phyloP scores from a whole-genome alignment of 768 basidiomycete genomes.

The Phlegmacium glaucopus region DNA sequence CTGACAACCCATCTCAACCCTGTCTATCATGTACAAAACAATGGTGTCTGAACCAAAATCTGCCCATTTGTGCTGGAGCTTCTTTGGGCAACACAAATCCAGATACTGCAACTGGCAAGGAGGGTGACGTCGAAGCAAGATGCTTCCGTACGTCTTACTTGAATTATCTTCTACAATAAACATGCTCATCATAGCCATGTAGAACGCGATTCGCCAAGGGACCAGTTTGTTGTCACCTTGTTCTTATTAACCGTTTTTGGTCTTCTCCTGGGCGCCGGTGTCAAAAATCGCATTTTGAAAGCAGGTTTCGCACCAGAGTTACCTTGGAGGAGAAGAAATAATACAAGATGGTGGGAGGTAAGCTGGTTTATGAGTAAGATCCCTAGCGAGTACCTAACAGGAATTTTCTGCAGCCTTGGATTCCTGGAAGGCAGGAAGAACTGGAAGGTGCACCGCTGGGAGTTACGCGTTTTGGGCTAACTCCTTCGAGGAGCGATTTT shows the following conservation, averaged over 20 bases:
- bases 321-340: slow-evolving; percentile 48
- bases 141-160: slow-evolving; percentile 78
- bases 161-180: not conserved
- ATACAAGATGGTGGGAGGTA: slow-evolving; percentile 85
- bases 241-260: slow-evolving; percentile 88
- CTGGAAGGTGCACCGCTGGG: slow-evolving; percentile 30
- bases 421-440: slow-evolving; percentile 51
- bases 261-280: slow-evolving; percentile 77
- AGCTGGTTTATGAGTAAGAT: slow-evolving; percentile 16
- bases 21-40: slow-evolving; percentile 93
- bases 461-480: slow-evolving; percentile 43
- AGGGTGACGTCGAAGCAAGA: slow-evolving; percentile 92
- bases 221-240: slow-evolving; percentile 89
- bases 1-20: slow-evolving; percentile 84
- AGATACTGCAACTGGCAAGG: slow-evolving; percentile 91
- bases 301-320: slow-evolving; percentile 64
- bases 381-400: not conserved
- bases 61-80: slow-evolving; percentile 79
- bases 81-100: slow-evolving; percentile 84
- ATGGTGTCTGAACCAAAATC: slow-evolving; percentile 92
- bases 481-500: slow-evolving; percentile 20
- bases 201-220: slow-evolving; percentile 96
- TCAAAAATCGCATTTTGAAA: slow-evolving; percentile 79
- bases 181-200: slow-evolving; percentile 11
- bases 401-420: slow-evolving; percentile 37